Evolutionary conservation across 192 early-diverging fungal genomes (phyloP), one percentile per base, ranked within the genome.

Genomic region (Chytriomyces sp.): DNA sequence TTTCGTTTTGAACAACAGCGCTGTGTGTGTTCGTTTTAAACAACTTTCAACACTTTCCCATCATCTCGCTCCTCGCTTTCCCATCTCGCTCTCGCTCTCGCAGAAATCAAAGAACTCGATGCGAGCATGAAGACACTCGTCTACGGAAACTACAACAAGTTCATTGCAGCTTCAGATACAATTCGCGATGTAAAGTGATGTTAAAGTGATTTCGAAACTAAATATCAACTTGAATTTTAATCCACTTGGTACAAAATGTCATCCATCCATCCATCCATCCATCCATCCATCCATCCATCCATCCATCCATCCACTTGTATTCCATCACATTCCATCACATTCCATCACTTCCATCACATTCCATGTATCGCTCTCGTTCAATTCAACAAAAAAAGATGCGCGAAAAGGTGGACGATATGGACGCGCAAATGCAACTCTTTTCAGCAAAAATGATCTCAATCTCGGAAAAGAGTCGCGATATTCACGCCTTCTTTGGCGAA

Each of bases 81-180:
- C 10, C 49, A 20, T 63, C 60, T 73, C 20, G 44, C 75, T 11
- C n/a, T 47, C 1, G 20, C 68, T 20, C 76, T 76, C 43, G 5
- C 35, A 85, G 93, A 94, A 66, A 91, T 95, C 61, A 89, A 93
- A 70, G 89, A 96, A 68, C 88, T 99, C 67, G 95, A 99, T 79
- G 94, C 95, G 10, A 93, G 96, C 53, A 95, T 97, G 93, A 97
- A 99, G 81, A 97, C 97, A 0, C 87, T 99, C 57, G 96, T 99
- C 5, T 99, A 99, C 80, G 94, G 97, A 84, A 99, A 99, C 87
- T 99, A 99, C 79, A 94, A 88, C 88, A 95, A 96, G 86, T 97
- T 99, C 77, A 95, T 97, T 62, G 92, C 90, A 50, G 97, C 97
- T 0, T 95, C 95, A 2, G 95, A 97, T 67, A 95, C 97, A 0